phyloP scores from a whole-genome alignment of 306 rosid genomes.

The Lagenaria siceraria region DNA sequence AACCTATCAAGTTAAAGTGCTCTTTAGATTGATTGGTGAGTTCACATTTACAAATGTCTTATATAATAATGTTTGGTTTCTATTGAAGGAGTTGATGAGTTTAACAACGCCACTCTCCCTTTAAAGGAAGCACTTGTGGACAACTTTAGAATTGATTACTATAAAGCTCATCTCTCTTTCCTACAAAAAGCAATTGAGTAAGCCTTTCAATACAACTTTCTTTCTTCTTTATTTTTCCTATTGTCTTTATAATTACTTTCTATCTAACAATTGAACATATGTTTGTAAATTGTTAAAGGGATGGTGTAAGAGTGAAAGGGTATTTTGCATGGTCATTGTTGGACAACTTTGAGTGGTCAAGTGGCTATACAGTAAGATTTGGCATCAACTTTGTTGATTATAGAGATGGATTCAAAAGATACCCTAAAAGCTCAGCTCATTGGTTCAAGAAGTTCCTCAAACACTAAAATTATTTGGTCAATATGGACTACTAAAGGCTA shows the following conservation, averaged over 20 bases:
- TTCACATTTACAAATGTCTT: no score
- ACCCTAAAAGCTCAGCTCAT: conserved; percentile 30
- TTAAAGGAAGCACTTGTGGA: conserved; percentile 31
- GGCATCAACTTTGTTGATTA: conserved; percentile 43
- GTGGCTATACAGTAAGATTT: conserved; percentile 28
- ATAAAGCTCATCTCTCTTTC: conserved; percentile 32
- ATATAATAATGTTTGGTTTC: background rate
- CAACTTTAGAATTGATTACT: conserved; percentile 30
- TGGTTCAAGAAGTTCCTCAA: conserved; percentile 41
- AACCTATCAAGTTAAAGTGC: background rate
- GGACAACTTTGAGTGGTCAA: conserved; percentile 49
- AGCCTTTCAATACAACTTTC: background rate
- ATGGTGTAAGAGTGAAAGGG: conserved; percentile 44
- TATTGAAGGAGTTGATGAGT: conserved; percentile 38
- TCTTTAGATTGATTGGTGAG: no score
- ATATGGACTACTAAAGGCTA: no score
- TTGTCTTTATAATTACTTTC: background rate
- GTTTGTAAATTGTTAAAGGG: background rate
- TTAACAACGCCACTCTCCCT: conserved; percentile 19
- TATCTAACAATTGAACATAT: background rate
- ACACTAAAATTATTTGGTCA: background rate
- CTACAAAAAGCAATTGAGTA: conserved; percentile 36
- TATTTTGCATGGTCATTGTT: conserved; percentile 52
- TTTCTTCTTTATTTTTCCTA: background rate
- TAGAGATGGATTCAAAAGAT: conserved; percentile 23